Percentiles rank a stretch among this genome's conserved stretches.
Evolutionary conservation across 345 rosid species (phyloP).

Genomic region (Camelina hispida): DNA sequence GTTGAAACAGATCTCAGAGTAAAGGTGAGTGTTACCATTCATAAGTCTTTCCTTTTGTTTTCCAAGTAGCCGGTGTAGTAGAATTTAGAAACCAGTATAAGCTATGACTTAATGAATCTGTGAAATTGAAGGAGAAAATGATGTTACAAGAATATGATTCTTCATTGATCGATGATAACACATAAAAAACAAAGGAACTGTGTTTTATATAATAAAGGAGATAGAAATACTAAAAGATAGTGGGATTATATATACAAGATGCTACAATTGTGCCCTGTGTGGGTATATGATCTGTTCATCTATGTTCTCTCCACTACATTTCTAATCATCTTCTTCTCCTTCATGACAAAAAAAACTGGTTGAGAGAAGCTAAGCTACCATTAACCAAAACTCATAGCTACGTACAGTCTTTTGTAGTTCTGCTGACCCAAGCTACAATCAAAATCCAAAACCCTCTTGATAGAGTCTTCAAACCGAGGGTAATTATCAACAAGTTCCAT

Average conservation of each 20-base stretch:
- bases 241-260: constrained; percentile 8
- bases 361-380: constrained; percentile 8
- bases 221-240: constrained; percentile 3
- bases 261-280: neutral
- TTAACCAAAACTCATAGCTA: neutral
- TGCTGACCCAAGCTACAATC: neutral
- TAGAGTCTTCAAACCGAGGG: neutral
- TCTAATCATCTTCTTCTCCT: neutral
- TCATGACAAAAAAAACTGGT: neutral
- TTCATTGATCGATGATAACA: constrained; percentile 19
- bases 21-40: neutral
- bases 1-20: neutral
- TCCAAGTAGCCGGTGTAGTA: neutral
- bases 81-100: neutral
- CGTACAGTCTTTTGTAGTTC: neutral
- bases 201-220: neutral
- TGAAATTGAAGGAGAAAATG: neutral
- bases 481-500: neutral
- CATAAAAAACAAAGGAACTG: neutral
- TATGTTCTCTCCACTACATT: neutral
- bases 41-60: neutral
- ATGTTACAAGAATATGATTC: neutral
- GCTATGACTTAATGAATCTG: neutral
- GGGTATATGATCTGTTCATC: neutral
- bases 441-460: neutral